Evolutionary conservation across 2,329 filamentous ascomycete genomes (phyloP), one percentile per base, ranked within the genome.

Genomic region (Arthroderma uncinatum): DNA sequence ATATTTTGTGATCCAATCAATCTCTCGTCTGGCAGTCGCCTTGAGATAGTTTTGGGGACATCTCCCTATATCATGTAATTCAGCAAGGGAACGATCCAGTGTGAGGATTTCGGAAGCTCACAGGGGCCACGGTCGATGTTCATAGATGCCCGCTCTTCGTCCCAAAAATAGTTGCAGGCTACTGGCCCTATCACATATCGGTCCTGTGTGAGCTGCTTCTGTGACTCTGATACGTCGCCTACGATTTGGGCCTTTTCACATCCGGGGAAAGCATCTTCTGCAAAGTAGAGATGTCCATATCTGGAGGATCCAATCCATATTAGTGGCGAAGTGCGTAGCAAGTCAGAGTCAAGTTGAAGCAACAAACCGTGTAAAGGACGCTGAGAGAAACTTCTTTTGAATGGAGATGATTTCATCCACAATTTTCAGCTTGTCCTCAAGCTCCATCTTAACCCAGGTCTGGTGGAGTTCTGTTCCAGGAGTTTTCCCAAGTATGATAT

Each of bases 71-170:
- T 58, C 37, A 28, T 10, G 10, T 44, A 7, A 1, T 56, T 42
- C 19, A 42, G 39, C 16, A 6, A 19, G 19, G 39, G 16, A 16
- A 6, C 34, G 9, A 48, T 28, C 5, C 14, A 23, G 28, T 7
- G 4, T 34, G 33, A 16, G 8, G 23, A 50, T 10, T 7, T 14
- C 12, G 8, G 10, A 37, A 36, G 57, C 69, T 57, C 63, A 74
- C 71, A 75, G 50, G 71, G 73, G n/a, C 73, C 72, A 47, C 70
- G 66, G 61, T 74, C 68, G 56, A 72, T 65, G 30, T 60, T 36
- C 65, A 72, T 70, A 6, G 40, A 58, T 42, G 65, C 63, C 44
- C 70, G 66, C 60, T 72, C 64, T 56, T 65, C 65, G 5, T 63
- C 64, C 73, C 68, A 74, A 60, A 71, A 60, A n/a, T 54, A 48